Percentiles rank a stretch among this genome's conserved stretches.
These are phyloP conservation scores for Colletotrichum sp. DNA, from an alignment of 2,329 filamentous ascomycete species.

Conservation along the genomic window DNA sequence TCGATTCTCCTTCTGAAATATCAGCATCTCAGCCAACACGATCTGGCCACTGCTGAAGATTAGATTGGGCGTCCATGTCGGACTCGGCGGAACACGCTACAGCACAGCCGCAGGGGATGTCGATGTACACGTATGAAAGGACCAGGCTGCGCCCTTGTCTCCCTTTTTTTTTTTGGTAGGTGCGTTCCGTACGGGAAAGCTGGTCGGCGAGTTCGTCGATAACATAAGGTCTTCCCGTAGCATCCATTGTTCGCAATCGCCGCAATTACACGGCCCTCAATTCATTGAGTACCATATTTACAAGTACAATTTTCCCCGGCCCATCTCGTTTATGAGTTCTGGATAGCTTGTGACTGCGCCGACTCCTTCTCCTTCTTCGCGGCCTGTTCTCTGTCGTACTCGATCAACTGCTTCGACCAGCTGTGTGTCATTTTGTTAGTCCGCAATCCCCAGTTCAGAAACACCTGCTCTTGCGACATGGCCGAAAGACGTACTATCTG, in stretches of 20 bases:
- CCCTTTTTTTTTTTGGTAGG: not conserved
- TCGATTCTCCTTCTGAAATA: rapidly evolving
- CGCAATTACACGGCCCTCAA: conserved; percentile 14
- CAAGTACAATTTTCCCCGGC: conserved; percentile 15
- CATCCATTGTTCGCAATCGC: conserved; percentile 6
- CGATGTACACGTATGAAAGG: not conserved
- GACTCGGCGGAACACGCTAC: not conserved
- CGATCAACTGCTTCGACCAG: conserved; percentile 51
- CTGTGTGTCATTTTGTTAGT: conserved; percentile 30
- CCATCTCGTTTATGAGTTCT: conserved; percentile 18
- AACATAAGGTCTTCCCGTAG: not conserved
- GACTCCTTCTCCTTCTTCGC: conserved; percentile 35
- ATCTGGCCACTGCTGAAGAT: not conserved
- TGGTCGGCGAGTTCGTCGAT: not conserved
- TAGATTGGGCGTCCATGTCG: not conserved
- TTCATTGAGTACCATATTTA: conserved; percentile 18
- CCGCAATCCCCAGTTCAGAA: not conserved
- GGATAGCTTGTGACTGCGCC: conserved; percentile 16
- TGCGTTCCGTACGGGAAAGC: not conserved
- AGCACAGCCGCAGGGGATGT: not conserved
- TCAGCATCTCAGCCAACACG: not conserved
- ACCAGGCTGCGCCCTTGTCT: not conserved
- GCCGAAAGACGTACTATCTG: conserved; percentile 69
- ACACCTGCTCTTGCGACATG: not conserved
- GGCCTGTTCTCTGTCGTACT: conserved; percentile 49